Conservation (phyloP, 1,284 basidiomycete genomes). For the Lignosus rhinocerotis region DNA sequence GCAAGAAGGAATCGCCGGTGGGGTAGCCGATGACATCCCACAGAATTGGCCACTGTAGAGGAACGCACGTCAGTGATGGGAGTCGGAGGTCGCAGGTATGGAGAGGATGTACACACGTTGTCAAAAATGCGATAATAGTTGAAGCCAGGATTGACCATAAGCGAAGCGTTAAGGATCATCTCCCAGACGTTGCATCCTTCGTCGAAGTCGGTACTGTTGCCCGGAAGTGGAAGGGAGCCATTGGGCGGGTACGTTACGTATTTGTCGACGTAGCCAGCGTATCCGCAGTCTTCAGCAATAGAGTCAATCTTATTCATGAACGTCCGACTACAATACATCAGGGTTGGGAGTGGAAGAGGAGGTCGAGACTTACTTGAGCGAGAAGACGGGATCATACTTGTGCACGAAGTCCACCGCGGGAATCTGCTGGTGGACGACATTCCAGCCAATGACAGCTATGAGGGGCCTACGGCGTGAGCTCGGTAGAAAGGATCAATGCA, state of each 20-base stretch:
- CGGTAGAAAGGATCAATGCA: neutral
- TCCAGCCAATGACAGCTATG: constrained; percentile 45
- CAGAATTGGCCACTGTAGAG: constrained; percentile 50
- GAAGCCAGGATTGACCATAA: constrained; percentile 72
- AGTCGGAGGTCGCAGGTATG: neutral
- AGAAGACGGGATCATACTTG: constrained; percentile 66
- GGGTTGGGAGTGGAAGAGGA: neutral
- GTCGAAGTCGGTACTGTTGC: constrained; percentile 43
- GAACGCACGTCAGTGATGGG: neutral
- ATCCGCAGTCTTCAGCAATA: constrained; percentile 56
- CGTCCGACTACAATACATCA: constrained; percentile 45
- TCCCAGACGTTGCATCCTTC: constrained; percentile 68
- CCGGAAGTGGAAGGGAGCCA: constrained; percentile 60
- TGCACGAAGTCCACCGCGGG: constrained; percentile 72
- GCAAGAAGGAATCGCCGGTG: constrained; percentile 51
- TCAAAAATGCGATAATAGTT: constrained; percentile 77
- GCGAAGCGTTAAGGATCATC: constrained; percentile 57
- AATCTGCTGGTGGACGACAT: constrained; percentile 63
- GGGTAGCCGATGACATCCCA: constrained; percentile 82
- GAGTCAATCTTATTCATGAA: constrained; percentile 62
- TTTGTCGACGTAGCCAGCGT: constrained; percentile 60
- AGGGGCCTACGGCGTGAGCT: constrained; percentile 38
- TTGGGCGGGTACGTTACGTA: constrained; percentile 67
- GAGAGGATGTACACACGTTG: constrained; percentile 39
- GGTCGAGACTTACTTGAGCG: constrained; percentile 55